Evolutionary conservation across 768 basidiomycete species (phyloP), one percentile per base, ranked within the genome.

Genomic region (Calocera cornea): DNA sequence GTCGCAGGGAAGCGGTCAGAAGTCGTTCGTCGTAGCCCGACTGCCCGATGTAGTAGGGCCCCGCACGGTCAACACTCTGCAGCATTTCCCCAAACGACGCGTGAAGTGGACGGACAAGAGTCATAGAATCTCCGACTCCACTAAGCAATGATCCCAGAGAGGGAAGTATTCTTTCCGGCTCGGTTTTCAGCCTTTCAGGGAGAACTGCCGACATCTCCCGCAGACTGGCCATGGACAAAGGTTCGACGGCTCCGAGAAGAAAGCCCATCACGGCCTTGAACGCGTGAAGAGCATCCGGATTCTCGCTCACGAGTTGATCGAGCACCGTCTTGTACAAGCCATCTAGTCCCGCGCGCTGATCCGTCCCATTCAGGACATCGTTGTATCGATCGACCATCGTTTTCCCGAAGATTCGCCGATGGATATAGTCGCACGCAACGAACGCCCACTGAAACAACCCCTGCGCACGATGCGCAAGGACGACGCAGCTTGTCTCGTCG

Each of bases 371-470:
- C 14, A 60, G 5, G 2, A 60, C 16, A 19, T 24, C 14, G 14
- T 60, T 22, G 54, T 60, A 60, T 29, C 54, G 54, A 8, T 7
- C 27, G 54, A 27, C 7, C 3, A 10, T 10, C 11, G 54, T 60
- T 31, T 33, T 2, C 27, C 54, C 31, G 27, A 22, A 2, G 5
- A 33, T 16, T 33, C 8, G 54, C 19, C 27, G 5, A 10, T 60
- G 7, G 31, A 60, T 33, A 19, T 14, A 60, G 5, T 16, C 10
- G 22, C 54, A 60, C 14, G 54, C 54, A 2, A 60, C 24, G 54
- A 60, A 60, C 10, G 54, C 54, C 54, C 54, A 60, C 54, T 60
- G 54, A 60, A 60, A 60, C 27, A 60, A 5, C 2, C 54, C 54
- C 10, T 27, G 14, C 2, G 54, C 54, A 5, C 31, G 11, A 16